A percentile compares a stretch with the other conserved stretches of the same genome.
phyloP scores from a whole-genome alignment of 108 stramenopile species.

The Cyclotella baltica region DNA sequence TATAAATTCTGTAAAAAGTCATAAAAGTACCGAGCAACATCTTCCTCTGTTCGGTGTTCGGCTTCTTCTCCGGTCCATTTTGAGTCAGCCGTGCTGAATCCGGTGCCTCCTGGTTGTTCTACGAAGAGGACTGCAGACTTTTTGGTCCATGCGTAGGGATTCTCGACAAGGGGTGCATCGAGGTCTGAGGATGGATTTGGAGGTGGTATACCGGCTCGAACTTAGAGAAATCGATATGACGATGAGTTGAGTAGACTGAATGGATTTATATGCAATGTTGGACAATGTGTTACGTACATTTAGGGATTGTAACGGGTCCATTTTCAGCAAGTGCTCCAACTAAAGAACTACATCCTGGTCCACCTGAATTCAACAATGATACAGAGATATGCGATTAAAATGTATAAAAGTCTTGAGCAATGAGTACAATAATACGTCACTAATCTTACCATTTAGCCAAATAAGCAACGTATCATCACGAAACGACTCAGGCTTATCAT shows the following conservation, averaged over 20 bases:
- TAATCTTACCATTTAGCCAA: constrained; percentile 50
- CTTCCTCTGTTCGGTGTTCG: constrained; percentile 41
- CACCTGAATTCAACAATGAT: neutral
- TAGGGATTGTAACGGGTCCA: constrained; percentile 48
- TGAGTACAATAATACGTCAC: neutral
- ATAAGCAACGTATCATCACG: constrained; percentile 54
- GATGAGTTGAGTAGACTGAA: neutral
- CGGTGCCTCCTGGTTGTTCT: constrained; percentile 58
- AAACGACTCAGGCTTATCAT: constrained; percentile 28
- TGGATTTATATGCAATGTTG: neutral
- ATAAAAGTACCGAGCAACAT: constrained; percentile 49
- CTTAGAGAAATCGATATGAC: neutral
- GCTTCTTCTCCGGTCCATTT: constrained; percentile 46
- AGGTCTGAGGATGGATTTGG: constrained; percentile 35
- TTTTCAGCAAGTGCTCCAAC: constrained; percentile 41
- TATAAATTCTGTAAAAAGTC: constrained; percentile 58
- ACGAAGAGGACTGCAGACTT: constrained; percentile 49
- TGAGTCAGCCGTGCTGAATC: constrained; percentile 50
- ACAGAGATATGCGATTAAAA: neutral
- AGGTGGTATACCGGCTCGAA: constrained; percentile 42
- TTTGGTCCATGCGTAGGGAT: constrained; percentile 53
- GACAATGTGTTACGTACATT: neutral
- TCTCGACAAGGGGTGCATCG: constrained; percentile 49
- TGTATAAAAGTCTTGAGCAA: neutral
- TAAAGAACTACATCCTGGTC: constrained; percentile 25